These are phyloP conservation scores for Pholiota adiposa DNA, from an alignment of 1,284 basidiomycete species.

Conservation along the genomic window DNA sequence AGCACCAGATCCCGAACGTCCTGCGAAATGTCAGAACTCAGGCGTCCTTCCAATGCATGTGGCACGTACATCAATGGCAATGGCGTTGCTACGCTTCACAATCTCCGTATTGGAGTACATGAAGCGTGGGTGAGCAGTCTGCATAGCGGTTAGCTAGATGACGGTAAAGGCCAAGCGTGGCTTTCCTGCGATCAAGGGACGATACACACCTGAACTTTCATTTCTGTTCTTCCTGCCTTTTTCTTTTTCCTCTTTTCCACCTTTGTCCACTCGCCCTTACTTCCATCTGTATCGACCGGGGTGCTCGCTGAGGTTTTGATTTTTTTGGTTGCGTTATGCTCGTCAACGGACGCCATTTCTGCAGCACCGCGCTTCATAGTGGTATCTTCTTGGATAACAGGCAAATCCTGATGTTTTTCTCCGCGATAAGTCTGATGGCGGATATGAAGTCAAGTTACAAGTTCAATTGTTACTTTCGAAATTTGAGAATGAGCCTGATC, in stretches of 20 bases:
- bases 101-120: slow-evolving; percentile 82
- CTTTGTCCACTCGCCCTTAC: slow-evolving; percentile 61
- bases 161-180: slow-evolving; percentile 14
- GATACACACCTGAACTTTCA: slow-evolving; percentile 61
- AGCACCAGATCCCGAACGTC: slow-evolving; percentile 85
- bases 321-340: slow-evolving; percentile 27
- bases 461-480: background rate
- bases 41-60: background rate
- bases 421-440: background rate
- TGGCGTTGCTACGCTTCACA: slow-evolving; percentile 66
- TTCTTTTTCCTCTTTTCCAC: slow-evolving; percentile 80
- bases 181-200: slow-evolving; percentile 15
- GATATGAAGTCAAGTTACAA: background rate
- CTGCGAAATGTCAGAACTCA: slow-evolving; percentile 41
- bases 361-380: slow-evolving; percentile 21
- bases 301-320: background rate
- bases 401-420: background rate
- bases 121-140: slow-evolving; percentile 74
- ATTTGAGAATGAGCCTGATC: background rate
- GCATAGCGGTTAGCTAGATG: slow-evolving; percentile 20
- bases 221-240: slow-evolving; percentile 62
- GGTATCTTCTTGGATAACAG: background rate
- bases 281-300: slow-evolving; percentile 24
- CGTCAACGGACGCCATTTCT: slow-evolving; percentile 8
- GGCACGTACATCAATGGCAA: slow-evolving; percentile 74